Conservation (phyloP, 352 stramenopile genomes). For the Pythium aphanidermatum region DNA sequence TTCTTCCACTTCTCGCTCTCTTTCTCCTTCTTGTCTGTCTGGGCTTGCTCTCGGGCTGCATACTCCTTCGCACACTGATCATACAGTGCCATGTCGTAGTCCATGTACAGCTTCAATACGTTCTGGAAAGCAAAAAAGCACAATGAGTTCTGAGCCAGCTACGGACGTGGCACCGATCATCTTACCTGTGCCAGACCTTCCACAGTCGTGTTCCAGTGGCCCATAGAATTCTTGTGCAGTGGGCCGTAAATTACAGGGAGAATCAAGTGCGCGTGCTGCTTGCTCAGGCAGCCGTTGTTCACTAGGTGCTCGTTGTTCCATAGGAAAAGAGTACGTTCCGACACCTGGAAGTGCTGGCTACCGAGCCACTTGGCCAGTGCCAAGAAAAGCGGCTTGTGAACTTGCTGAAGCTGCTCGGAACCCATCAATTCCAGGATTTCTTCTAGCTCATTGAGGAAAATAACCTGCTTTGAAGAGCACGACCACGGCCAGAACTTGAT, state of each 20-base stretch:
- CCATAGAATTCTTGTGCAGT: slow-evolving; percentile 83
- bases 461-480: slow-evolving; percentile 82
- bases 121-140: slow-evolving; percentile 30
- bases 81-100: slow-evolving; percentile 94
- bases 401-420: slow-evolving; percentile 65
- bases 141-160: not conserved
- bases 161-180: not conserved
- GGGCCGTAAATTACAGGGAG: slow-evolving; percentile 95
- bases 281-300: slow-evolving; percentile 90
- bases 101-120: slow-evolving; percentile 70
- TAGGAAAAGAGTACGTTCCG: slow-evolving; percentile 96
- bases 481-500: slow-evolving; percentile 95
- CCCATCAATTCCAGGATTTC: slow-evolving; percentile 97
- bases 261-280: slow-evolving; percentile 89
- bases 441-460: slow-evolving; percentile 98
- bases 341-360: slow-evolving; percentile 95
- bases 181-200: slow-evolving; percentile 80
- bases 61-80: slow-evolving; percentile 88
- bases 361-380: slow-evolving; percentile 84
- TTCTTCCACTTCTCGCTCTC: slow-evolving; percentile 90
- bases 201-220: slow-evolving; percentile 97
- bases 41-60: slow-evolving; percentile 62
- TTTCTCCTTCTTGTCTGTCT: slow-evolving; percentile 66
- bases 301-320: slow-evolving; percentile 99
- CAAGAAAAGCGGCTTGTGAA: slow-evolving; percentile 75